These are phyloP conservation scores for Citrus mangshanensis DNA, from an alignment of 345 rosid species.

Conservation along the genomic window DNA sequence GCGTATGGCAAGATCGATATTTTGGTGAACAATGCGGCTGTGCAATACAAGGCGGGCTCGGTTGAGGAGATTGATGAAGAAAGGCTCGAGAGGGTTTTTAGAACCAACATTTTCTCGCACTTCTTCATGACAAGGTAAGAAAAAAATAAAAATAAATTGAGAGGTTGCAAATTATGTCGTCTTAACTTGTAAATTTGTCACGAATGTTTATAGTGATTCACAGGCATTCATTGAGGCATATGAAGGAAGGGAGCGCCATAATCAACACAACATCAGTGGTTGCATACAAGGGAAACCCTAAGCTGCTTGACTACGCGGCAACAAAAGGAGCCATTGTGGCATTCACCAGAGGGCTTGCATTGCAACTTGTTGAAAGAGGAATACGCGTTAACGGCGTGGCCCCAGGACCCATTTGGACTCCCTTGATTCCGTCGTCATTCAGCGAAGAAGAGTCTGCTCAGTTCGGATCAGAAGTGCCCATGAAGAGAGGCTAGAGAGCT, in stretches of 20 bases:
- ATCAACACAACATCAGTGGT: constrained; percentile 65
- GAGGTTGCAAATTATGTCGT: too few relatives aligned
- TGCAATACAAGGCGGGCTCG: constrained; percentile 43
- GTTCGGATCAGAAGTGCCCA: constrained; percentile 57
- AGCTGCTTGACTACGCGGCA: constrained; percentile 59
- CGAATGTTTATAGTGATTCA: too few relatives aligned
- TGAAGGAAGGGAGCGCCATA: constrained; percentile 72
- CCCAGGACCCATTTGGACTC: constrained; percentile 92
- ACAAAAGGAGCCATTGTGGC: constrained; percentile 73
- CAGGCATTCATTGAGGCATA: constrained; percentile 69
- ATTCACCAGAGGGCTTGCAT: constrained; percentile 65
- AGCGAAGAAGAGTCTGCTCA: constrained; percentile 36
- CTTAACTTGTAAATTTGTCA: too few relatives aligned
- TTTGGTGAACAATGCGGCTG: constrained; percentile 66
- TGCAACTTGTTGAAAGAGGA: constrained; percentile 55
- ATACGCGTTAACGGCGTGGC: constrained; percentile 74
- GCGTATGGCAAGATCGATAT: constrained; percentile 62
- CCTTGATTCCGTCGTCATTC: constrained; percentile 55
- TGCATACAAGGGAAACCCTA: constrained; percentile 49
- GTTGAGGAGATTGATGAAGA: constrained; percentile 68
- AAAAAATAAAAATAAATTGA: too few relatives aligned
- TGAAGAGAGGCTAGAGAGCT: constrained; percentile 71
- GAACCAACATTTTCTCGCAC: constrained; percentile 65
- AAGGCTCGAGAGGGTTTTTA: constrained; percentile 60
- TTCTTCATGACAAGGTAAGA: constrained; percentile 50